A percentile compares a stretch with the other conserved stretches of the same genome.
Evolutionary conservation across 2,329 filamentous ascomycete genomes (phyloP).

Genomic region (Rhinocladiella similis): DNA sequence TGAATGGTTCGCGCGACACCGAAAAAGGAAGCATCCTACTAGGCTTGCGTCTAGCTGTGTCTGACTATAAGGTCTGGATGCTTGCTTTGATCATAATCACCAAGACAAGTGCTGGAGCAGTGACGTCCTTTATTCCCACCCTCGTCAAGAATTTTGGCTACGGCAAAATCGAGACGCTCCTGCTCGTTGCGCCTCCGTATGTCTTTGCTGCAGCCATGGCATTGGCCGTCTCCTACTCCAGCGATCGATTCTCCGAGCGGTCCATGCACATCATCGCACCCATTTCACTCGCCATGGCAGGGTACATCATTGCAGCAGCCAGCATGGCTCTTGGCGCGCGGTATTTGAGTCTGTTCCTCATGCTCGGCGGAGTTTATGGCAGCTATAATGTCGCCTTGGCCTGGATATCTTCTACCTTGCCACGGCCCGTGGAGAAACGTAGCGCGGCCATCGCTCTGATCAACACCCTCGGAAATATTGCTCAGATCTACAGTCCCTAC

Average conservation of each 20-base stretch:
- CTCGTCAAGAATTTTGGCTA: constrained; percentile 49
- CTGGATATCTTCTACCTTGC: constrained; percentile 54
- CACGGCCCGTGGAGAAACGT: constrained; percentile 56
- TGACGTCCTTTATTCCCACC: constrained; percentile 58
- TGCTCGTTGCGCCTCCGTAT: constrained; percentile 57
- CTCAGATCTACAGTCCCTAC: constrained; percentile 54
- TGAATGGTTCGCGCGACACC: constrained; percentile 51
- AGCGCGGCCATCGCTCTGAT: constrained; percentile 57
- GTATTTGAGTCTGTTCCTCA: constrained; percentile 58
- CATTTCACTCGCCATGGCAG: constrained; percentile 52
- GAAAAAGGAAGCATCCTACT: constrained; percentile 50
- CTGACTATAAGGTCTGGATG: constrained; percentile 43
- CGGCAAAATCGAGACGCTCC: constrained; percentile 48
- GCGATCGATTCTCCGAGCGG: constrained; percentile 48
- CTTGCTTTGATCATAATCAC: constrained; percentile 46
- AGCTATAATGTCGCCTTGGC: constrained; percentile 56
- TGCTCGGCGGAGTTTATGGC: constrained; percentile 28
- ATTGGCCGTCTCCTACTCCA: constrained; percentile 45
- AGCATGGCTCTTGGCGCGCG: constrained; percentile 52
- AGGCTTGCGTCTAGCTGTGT: constrained; percentile 54
- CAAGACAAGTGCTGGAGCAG: constrained; percentile 51
- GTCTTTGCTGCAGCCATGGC: constrained; percentile 55
- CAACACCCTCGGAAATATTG: constrained; percentile 56
- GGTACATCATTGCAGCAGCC: constrained; percentile 58
- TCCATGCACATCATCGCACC: constrained; percentile 57